A percentile compares a stretch with the other conserved stretches of the same genome.
Conservation (phyloP, 768 basidiomycete species). For the Peribolospora kevripleyi region DNA sequence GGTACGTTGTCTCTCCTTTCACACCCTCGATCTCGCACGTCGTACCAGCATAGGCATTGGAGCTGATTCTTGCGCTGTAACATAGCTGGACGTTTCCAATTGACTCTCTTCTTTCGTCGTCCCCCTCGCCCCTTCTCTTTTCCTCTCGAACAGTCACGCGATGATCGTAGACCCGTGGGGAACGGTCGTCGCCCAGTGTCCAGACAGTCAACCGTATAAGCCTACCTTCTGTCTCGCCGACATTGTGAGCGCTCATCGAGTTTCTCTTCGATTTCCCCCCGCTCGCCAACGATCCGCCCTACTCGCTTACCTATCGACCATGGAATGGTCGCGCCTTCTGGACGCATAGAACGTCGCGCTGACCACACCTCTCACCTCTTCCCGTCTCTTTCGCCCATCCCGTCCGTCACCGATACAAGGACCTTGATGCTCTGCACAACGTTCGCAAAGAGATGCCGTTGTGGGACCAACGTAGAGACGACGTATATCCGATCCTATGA, state of each 20-base stretch:
- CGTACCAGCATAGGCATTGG: no score
- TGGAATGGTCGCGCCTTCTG: not conserved
- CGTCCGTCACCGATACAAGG: not conserved
- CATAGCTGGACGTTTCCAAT: no score
- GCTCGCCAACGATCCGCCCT: not conserved
- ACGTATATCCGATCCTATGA: slow-evolving; percentile 6
- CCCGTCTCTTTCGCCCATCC: not conserved
- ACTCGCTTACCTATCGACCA: not conserved
- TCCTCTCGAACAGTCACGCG: slow-evolving; percentile 7
- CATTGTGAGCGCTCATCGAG: not conserved
- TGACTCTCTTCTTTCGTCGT: not conserved
- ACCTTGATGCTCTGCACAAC: slow-evolving; percentile 9
- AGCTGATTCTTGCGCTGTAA: no score
- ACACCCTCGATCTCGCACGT: no score
- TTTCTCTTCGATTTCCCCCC: not conserved
- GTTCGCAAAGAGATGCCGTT: slow-evolving; percentile 11
- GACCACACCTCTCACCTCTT: not conserved
- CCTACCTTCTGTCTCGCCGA: not conserved
- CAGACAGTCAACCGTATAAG: not conserved
- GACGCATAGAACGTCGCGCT: not conserved
- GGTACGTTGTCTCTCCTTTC: no score
- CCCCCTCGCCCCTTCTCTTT: slow-evolving; percentile 3
- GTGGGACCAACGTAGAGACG: slow-evolving; percentile 8
- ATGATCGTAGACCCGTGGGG: slow-evolving; percentile 15
- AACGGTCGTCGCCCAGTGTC: slow-evolving; percentile 6